Evolutionary conservation across 306 rosid genomes (phyloP).

Genomic region (Herpetospermum pedunculosum): DNA sequence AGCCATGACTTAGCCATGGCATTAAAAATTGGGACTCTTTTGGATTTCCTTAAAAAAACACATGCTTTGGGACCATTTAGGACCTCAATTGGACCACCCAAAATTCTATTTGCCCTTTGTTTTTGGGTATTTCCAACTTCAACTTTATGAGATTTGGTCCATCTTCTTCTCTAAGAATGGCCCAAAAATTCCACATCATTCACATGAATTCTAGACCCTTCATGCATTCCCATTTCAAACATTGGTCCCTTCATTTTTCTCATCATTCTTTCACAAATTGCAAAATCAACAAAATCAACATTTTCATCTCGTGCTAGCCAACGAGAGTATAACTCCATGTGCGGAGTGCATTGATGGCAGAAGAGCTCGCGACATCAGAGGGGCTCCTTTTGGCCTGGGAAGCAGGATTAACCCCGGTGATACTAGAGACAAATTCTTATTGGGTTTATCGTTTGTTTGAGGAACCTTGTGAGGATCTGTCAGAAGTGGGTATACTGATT

Average conservation of each 20-base stretch:
- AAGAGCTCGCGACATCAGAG: no score
- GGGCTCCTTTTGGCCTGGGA: no score
- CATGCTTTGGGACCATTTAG: conserved; percentile 3
- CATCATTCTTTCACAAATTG: neutral
- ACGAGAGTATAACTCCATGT: no score
- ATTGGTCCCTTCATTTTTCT: neutral
- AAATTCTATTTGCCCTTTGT: neutral
- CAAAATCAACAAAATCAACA: no score
- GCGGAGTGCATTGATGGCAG: no score
- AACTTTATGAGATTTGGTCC: conserved; percentile 9
- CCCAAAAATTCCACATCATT: neutral
- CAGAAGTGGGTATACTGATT: no score
- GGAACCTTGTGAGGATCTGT: no score
- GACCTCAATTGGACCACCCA: neutral
- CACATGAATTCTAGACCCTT: conserved; percentile 10
- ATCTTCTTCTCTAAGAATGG: neutral
- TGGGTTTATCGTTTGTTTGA: no score
- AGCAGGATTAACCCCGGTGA: no score
- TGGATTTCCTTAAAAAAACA: neutral
- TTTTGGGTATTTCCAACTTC: neutral
- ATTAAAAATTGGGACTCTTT: neutral
- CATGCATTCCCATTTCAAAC: neutral
- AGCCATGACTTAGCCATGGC: no score
- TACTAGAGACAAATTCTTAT: no score
- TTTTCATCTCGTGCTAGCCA: no score